phyloP scores from a whole-genome alignment of 116 monocot species.

The Papilionanthe hybrid region DNA sequence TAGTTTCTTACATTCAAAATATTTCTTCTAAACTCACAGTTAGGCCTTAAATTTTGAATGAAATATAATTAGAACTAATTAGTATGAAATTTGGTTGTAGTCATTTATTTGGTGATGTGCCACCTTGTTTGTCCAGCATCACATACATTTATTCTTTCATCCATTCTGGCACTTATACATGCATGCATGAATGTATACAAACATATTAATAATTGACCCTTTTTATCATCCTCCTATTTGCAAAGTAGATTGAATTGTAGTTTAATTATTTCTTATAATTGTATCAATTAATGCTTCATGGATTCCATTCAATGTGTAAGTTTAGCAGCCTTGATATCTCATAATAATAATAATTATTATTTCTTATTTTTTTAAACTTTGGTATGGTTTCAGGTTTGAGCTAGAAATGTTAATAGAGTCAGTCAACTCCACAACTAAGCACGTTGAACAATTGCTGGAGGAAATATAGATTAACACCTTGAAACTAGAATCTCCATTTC shows the following conservation, averaged over 20 bases:
- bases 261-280: not conserved
- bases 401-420: constrained; percentile 94
- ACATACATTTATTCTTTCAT: not conserved
- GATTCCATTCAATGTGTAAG: not conserved
- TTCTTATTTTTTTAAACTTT: not conserved
- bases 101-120: no score
- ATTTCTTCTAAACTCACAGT: no score
- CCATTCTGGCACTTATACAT: not conserved
- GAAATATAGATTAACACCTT: constrained; percentile 67
- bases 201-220: not conserved
- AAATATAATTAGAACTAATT: no score
- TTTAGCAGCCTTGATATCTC: not conserved
- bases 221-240: not conserved
- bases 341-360: not conserved
- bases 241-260: not conserved
- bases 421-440: constrained; percentile 59
- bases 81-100: no score
- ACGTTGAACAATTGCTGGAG: constrained; percentile 74
- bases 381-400: constrained; percentile 63
- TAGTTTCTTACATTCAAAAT: no score
- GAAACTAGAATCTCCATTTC: constrained; percentile 60
- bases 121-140: no score
- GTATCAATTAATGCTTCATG: not conserved
- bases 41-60: no score
- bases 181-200: not conserved